These are phyloP conservation scores for Leucaena leucocephala DNA, from an alignment of 306 rosid genomes.

Conservation along the genomic window DNA sequence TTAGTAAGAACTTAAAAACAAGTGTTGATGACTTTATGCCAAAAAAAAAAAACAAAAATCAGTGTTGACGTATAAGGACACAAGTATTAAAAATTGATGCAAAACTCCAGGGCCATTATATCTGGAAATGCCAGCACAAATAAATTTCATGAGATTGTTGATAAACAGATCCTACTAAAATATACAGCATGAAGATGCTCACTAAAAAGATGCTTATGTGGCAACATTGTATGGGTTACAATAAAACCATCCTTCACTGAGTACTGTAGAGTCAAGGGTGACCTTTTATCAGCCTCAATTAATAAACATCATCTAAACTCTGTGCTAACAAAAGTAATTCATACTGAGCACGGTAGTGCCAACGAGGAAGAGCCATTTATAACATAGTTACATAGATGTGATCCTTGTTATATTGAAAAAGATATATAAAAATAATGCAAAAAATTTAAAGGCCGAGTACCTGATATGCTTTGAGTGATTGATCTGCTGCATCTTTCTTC, in stretches of 20 bases:
- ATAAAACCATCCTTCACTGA: background rate
- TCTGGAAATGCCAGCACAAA: background rate
- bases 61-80: background rate
- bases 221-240: background rate
- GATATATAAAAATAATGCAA: background rate
- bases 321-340: background rate
- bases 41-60: too few species aligned
- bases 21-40: background rate
- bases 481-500: slow-evolving; percentile 49
- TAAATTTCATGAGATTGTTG: background rate
- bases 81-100: background rate
- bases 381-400: background rate
- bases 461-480: slow-evolving; percentile 50
- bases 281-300: background rate
- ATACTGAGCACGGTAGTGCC: background rate
- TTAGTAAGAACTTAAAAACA: background rate
- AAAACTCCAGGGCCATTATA: background rate
- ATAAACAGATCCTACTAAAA: background rate
- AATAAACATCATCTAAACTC: background rate
- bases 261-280: background rate
- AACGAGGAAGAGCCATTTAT: background rate
- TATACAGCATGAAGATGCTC: slow-evolving; percentile 15
- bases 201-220: background rate
- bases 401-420: background rate
- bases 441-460: slow-evolving; percentile 24